Evolutionary conservation across 441 rosid genomes (phyloP).

Genomic region (Caryocar brasiliense): DNA sequence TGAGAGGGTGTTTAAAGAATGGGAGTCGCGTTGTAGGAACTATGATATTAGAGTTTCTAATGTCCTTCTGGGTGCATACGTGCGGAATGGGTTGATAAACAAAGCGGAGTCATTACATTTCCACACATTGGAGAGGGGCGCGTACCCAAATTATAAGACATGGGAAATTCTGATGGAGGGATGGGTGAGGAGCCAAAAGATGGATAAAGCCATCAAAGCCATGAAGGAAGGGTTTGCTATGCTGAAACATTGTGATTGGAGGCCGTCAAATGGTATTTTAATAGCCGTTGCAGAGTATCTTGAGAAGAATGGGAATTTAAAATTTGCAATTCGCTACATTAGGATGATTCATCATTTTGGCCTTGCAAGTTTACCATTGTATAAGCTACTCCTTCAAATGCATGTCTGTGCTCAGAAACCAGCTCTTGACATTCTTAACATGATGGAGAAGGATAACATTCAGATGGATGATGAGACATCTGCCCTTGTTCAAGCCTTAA

Average conservation of each 20-base stretch:
- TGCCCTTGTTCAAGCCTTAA: slow-evolving; percentile 23
- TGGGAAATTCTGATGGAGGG: slow-evolving; percentile 72
- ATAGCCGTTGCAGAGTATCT: slow-evolving; percentile 36
- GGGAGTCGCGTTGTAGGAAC: slow-evolving; percentile 39
- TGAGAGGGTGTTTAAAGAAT: slow-evolving; percentile 38
- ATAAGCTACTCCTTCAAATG: slow-evolving; percentile 43
- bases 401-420: slow-evolving; percentile 28
- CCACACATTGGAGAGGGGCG: slow-evolving; percentile 42
- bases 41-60: slow-evolving; percentile 61
- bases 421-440: slow-evolving; percentile 29
- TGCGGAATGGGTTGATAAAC: slow-evolving; percentile 29
- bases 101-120: slow-evolving; percentile 45
- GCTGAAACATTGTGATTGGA: slow-evolving; percentile 49
- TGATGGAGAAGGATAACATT: slow-evolving; percentile 47
- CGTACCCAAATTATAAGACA: slow-evolving; percentile 57
- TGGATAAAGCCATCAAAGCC: slow-evolving; percentile 47
- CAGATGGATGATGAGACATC: slow-evolving; percentile 28
- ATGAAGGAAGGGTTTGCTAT: slow-evolving; percentile 35
- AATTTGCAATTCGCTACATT: slow-evolving; percentile 36
- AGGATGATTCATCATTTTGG: slow-evolving; percentile 35
- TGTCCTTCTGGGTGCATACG: slow-evolving; percentile 56
- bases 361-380: slow-evolving; percentile 36
- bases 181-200: slow-evolving; percentile 33
- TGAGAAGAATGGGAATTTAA: slow-evolving; percentile 34
- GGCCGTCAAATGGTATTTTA: slow-evolving; percentile 32